phyloP scores from a whole-genome alignment of 2,329 filamentous ascomycete genomes.

The Neopestalotiopsis sp. region DNA sequence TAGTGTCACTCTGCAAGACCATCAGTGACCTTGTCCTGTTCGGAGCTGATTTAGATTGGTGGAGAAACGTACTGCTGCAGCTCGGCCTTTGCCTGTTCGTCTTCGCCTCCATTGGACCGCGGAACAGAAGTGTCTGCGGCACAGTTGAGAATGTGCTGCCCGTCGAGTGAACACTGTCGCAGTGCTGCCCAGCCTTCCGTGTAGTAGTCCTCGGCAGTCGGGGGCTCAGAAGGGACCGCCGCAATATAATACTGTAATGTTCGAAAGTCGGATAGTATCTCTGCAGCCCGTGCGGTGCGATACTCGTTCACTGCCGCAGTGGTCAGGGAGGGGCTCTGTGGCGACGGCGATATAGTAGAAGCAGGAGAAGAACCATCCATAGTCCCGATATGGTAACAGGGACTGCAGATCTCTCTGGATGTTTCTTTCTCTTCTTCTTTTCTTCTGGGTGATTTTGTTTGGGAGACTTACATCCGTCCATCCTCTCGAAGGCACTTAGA shows the following conservation, averaged over 20 bases:
- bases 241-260: conserved; percentile 68
- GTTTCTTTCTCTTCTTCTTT: conserved; percentile 10
- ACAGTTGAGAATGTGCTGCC: conserved; percentile 69
- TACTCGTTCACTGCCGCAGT: conserved; percentile 61
- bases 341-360: conserved; percentile 3
- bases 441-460: background rate
- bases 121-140: conserved; percentile 67
- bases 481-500: conserved; percentile 25
- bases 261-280: conserved; percentile 67
- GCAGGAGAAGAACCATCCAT: conserved; percentile 19
- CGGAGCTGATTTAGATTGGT: background rate
- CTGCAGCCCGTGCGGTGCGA: conserved; percentile 64
- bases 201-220: conserved; percentile 63
- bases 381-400: conserved; percentile 16
- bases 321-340: conserved; percentile 8
- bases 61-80: conserved; percentile 60
- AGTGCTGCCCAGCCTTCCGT: conserved; percentile 68
- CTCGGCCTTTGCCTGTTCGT: conserved; percentile 67
- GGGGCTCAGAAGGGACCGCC: conserved; percentile 59
- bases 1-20: conserved; percentile 54
- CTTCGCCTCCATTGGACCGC: conserved; percentile 55
- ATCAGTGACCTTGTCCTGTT: background rate
- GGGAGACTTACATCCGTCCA: conserved; percentile 40
- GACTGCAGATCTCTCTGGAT: conserved; percentile 13
- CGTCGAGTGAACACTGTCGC: conserved; percentile 67